Percentiles rank a stretch among this genome's conserved stretches.
Conservation (phyloP, 106 monocot species). For the Allium sativum region DNA sequence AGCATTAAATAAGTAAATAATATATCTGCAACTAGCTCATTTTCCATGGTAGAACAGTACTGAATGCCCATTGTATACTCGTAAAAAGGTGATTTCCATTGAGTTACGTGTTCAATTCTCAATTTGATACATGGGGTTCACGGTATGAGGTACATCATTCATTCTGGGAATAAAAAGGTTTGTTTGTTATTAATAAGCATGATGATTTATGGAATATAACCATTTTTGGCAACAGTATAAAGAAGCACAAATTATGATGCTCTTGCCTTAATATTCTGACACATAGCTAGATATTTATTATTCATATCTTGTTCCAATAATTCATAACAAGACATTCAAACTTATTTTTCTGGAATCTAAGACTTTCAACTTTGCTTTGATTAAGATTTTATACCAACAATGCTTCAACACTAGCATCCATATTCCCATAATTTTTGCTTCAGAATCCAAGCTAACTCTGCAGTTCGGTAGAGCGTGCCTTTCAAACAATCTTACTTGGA, state of each 20-base stretch:
- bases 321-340: not conserved
- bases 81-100: too few relatives aligned
- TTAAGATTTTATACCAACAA: not conserved
- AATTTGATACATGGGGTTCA: too few relatives aligned
- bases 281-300: not conserved
- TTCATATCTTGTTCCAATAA: not conserved
- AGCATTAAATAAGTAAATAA: too few relatives aligned
- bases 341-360: not conserved
- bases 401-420: not conserved
- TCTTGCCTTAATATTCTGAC: too few relatives aligned
- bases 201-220: not conserved
- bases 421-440: too few relatives aligned
- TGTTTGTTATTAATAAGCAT: too few relatives aligned
- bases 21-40: too few relatives aligned
- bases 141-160: too few relatives aligned
- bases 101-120: too few relatives aligned
- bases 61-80: too few relatives aligned
- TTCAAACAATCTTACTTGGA: constrained; percentile 2
- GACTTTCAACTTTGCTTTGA: not conserved
- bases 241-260: not conserved
- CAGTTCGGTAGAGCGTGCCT: constrained; percentile 5
- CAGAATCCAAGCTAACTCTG: not conserved
- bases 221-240: not conserved
- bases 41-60: too few relatives aligned
- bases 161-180: too few relatives aligned